A percentile compares a stretch with the other conserved stretches of the same genome.
Conservation (phyloP, 306 rosid species). For the Citrullus colocynthis region DNA sequence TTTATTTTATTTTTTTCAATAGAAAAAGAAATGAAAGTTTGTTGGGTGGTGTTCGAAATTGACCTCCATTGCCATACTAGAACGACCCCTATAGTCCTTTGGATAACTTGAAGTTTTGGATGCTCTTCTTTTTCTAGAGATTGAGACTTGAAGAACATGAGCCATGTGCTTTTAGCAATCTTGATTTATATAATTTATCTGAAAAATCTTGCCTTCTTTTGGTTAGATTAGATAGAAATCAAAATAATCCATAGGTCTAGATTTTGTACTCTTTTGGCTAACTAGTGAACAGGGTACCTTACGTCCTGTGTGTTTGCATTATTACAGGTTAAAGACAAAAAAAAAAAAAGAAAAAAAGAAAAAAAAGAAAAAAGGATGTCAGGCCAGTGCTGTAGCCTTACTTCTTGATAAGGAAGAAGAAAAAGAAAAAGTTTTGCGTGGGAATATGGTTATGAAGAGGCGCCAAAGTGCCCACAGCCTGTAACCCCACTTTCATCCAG, state of each 20-base stretch:
- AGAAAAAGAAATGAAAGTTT: too few relatives aligned
- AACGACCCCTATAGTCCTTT: not conserved
- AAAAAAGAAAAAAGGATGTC: not conserved
- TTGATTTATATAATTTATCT: not conserved
- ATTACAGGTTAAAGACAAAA: constrained; percentile 8
- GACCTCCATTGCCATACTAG: not conserved
- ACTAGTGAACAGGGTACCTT: not conserved
- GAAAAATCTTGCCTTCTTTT: not conserved
- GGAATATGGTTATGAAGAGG: constrained; percentile 16
- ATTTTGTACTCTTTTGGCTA: not conserved
- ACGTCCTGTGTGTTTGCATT: not conserved
- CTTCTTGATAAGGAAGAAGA: not conserved
- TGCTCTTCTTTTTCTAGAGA: not conserved
- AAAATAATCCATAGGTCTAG: not conserved
- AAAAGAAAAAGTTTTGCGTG: not conserved
- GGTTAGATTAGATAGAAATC: not conserved
- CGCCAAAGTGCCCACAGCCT: constrained; percentile 16
- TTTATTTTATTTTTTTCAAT: too few relatives aligned
- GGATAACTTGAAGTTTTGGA: not conserved
- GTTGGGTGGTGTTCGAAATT: not conserved
- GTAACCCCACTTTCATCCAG: constrained; percentile 2
- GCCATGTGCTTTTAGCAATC: not conserved
- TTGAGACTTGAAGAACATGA: not conserved
- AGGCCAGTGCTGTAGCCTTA: not conserved
- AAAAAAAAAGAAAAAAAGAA: not conserved